Evolutionary conservation across 2,329 filamentous ascomycete species (phyloP).

Genomic region (Emmonsia crescens): DNA sequence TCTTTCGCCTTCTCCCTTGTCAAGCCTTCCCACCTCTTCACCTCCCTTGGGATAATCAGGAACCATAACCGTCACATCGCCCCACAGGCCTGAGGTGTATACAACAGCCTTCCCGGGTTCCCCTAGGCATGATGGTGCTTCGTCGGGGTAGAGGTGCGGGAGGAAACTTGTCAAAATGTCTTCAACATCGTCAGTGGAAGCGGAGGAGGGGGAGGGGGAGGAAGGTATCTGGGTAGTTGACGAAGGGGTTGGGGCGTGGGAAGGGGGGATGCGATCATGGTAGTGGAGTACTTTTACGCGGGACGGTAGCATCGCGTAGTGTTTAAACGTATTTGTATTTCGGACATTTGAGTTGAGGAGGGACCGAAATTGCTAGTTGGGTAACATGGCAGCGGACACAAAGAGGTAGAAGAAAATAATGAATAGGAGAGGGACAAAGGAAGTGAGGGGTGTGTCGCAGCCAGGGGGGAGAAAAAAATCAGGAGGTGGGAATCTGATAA

Average conservation of each 20-base stretch:
- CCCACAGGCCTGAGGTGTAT: conserved; percentile 37
- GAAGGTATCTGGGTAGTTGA: not conserved
- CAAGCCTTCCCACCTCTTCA: conserved; percentile 13
- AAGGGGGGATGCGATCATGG: not conserved
- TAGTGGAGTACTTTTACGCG: conserved; percentile 7
- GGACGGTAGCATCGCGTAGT: conserved; percentile 6
- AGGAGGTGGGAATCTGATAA: too few species aligned
- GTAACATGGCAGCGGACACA: not conserved
- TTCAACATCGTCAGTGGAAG: conserved; percentile 28
- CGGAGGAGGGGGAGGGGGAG: not conserved
- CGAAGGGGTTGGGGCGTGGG: not conserved
- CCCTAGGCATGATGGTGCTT: conserved; percentile 45
- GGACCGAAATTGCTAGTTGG: not conserved
- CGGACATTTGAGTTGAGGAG: not conserved
- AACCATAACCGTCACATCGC: conserved; percentile 30
- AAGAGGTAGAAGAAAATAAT: not conserved
- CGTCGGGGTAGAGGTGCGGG: conserved; percentile 46
- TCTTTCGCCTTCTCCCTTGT: conserved; percentile 4
- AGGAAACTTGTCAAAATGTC: conserved; percentile 46
- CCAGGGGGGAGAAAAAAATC: not conserved
- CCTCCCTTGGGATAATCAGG: conserved; percentile 34
- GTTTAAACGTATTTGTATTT: not conserved
- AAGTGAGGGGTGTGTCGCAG: not conserved
- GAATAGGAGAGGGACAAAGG: not conserved
- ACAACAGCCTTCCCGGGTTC: conserved; percentile 40